These are phyloP conservation scores for Lecanoromycetidae sp. DNA, from an alignment of 2,329 filamentous ascomycete genomes.

Conservation along the genomic window DNA sequence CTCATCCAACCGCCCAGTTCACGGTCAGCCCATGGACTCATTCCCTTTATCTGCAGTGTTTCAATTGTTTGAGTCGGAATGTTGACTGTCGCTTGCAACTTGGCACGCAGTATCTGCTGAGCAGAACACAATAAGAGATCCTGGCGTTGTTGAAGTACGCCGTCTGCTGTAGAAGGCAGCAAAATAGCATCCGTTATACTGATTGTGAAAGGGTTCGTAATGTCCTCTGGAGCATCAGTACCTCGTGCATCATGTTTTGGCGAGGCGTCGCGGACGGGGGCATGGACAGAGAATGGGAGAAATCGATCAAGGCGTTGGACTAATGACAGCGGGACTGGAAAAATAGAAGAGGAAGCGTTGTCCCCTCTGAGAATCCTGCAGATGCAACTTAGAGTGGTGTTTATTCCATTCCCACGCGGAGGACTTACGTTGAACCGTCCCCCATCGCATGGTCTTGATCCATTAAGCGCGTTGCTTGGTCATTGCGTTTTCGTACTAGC, in stretches of 20 bases:
- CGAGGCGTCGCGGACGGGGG: background rate
- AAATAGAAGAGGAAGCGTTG: background rate
- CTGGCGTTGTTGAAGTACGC: background rate
- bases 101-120: background rate
- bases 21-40: constrained; percentile 18
- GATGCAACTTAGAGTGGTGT: background rate
- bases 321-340: background rate
- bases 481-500: too few species aligned
- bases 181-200: background rate
- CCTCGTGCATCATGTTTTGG: too few species aligned
- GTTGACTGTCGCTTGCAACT: constrained; percentile 1
- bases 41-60: constrained; percentile 27
- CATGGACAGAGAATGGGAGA: background rate
- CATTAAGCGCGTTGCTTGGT: background rate
- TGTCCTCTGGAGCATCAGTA: background rate
- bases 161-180: background rate
- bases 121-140: background rate
- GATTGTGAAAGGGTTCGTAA: background rate
- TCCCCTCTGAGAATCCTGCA: background rate
- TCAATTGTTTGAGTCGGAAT: constrained; percentile 20
- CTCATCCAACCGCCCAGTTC: constrained; percentile 10
- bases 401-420: background rate
- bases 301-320: background rate
- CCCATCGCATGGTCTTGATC: background rate
- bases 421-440: background rate